Conservation (phyloP, 2,329 filamentous ascomycete genomes). For the Ramularia endophylla region DNA sequence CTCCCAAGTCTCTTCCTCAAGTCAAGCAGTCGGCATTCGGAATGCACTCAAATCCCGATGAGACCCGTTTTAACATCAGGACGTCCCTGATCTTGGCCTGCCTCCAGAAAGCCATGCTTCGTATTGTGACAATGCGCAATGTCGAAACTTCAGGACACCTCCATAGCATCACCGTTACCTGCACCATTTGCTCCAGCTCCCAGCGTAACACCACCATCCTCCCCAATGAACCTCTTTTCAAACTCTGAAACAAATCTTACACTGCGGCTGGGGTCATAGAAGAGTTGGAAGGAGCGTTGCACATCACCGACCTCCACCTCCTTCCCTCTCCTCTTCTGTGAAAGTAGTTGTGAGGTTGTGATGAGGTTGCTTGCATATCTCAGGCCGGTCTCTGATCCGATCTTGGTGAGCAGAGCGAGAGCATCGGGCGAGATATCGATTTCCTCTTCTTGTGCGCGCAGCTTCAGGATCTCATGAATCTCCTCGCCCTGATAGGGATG, state of each 20-base stretch:
- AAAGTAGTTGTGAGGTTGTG: conserved; percentile 83
- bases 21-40: too few species aligned
- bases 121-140: background rate
- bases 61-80: too few species aligned
- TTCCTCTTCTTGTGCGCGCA: conserved; percentile 93
- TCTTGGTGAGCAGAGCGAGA: conserved; percentile 88
- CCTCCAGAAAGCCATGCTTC: too few species aligned
- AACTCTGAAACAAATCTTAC: conserved; percentile 85
- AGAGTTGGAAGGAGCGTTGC: conserved; percentile 86
- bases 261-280: conserved; percentile 84
- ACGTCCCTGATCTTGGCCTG: too few species aligned
- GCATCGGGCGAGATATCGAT: conserved; percentile 87
- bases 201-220: conserved; percentile 75
- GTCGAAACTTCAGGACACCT: conserved; percentile 48
- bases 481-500: conserved; percentile 76
- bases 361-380: conserved; percentile 98
- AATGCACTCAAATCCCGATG: too few species aligned
- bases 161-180: conserved; percentile 50
- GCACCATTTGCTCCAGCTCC: conserved; percentile 37
- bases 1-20: too few species aligned
- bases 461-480: conserved; percentile 85
- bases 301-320: conserved; percentile 84
- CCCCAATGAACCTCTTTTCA: conserved; percentile 88
- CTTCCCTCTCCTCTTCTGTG: conserved; percentile 76
- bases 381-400: conserved; percentile 84